Percentiles rank a stretch among this genome's conserved stretches.
phyloP scores from a whole-genome alignment of 805 yeast species.

The Sugiyamaella boreocaroliniensis region DNA sequence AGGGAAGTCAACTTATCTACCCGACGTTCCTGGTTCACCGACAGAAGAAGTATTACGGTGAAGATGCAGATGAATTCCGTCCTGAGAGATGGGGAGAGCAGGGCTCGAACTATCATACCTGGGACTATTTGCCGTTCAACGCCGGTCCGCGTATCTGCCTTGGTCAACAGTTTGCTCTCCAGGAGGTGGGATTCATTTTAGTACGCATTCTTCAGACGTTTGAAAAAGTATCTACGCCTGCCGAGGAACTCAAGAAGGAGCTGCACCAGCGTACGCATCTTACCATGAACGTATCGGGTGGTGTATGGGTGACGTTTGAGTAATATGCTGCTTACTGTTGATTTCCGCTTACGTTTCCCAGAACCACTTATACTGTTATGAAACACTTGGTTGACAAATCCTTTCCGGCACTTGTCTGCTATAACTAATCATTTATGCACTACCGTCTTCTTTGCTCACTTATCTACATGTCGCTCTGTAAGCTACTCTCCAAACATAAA shows the following conservation, averaged over 20 bases:
- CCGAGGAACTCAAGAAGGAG: conserved; percentile 1
- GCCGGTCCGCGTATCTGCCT: conserved; percentile 53
- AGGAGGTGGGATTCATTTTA: conserved; percentile 44
- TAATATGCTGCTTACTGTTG: no score
- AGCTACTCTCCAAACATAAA: background rate
- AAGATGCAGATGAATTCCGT: conserved; percentile 38
- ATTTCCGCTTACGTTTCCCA: no score
- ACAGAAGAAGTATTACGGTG: conserved; percentile 36
- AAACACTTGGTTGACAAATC: no score
- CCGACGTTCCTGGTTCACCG: conserved; percentile 41
- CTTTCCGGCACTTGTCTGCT: no score
- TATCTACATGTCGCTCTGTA: background rate
- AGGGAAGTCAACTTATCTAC: conserved; percentile 40
- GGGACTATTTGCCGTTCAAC: conserved; percentile 48
- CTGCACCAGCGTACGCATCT: background rate
- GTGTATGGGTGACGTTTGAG: conserved; percentile 7
- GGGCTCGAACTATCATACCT: conserved; percentile 31
- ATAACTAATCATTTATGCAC: no score
- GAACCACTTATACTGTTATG: no score
- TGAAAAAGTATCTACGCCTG: conserved; percentile 7
- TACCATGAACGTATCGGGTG: background rate
- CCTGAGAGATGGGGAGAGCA: conserved; percentile 43
- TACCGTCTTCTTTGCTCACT: no score
- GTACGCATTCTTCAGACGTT: conserved; percentile 33
- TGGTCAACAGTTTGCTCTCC: conserved; percentile 51